Evolutionary conservation across 2,329 filamentous ascomycete species (phyloP), one percentile per base, ranked within the genome.

Genomic region (Penicillium decumbens): DNA sequence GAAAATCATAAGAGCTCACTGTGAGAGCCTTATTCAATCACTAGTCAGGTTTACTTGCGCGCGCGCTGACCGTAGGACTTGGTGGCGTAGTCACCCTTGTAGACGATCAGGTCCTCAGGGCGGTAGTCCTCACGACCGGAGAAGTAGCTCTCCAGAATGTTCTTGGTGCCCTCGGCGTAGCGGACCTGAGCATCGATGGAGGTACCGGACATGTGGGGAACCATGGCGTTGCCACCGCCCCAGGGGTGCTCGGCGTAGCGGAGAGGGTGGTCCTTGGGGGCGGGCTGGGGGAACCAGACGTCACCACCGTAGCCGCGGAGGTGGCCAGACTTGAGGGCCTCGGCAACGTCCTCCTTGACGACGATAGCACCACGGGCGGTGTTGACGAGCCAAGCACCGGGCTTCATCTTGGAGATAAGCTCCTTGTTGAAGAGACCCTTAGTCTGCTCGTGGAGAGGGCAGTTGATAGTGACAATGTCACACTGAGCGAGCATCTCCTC

Each of bases 381-480:
- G 86, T 98, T 98, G 78, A 98, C 79, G 70, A 98, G 87, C 89
- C 93, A 97, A 35, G 90, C 72, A 85, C 87, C 91, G 73, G 86
- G 87, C 88, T 97, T 97, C 93, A 97, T 98, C 88, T 97, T 96
- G 75, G 84, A 80, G 71, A 97, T 92, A 66, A 97, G 81, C 42
- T 97, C 89, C 86, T 96, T 96, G 86, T 97, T 95, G 82, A 97
- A 97, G 57, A 98, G 76, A 62, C 92, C 92, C 56, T 84, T 82
- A 30, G 93, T 98, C 83, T 95, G 95, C 82, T 97, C 92, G 80
- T 98, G 93, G 58, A 98, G 83, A 46, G 93, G 93, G 82, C 91
- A 96, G 85, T 98, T 98, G 80, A 98, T 97, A 70, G 93, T 98
- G 74, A 98, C 92, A 55, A 97, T 82, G 64, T 97, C 93, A 73